Evolutionary conservation across 2,329 filamentous ascomycete genomes (phyloP).

Genomic region (Fusarium compactum): DNA sequence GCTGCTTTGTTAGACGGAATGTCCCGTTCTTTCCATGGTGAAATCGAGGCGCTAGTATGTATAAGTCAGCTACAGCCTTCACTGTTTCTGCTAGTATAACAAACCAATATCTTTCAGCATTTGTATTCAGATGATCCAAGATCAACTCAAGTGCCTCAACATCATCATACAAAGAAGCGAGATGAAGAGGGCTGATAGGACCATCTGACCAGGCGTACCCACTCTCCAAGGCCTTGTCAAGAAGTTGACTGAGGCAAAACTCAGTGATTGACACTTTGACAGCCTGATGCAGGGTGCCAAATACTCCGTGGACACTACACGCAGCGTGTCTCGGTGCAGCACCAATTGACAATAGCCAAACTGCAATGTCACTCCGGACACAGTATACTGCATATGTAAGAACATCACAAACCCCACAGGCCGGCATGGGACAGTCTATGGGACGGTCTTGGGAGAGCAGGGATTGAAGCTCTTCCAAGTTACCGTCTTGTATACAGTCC

Average conservation of each 20-base stretch:
- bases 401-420: not conserved
- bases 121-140: not conserved
- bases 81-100: accelerated
- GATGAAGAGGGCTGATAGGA: not conserved
- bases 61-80: not conserved
- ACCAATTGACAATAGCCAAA: not conserved
- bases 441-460: not conserved
- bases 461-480: not conserved
- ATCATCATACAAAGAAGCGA: not conserved
- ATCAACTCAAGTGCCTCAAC: not conserved
- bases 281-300: not conserved
- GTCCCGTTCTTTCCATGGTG: not conserved
- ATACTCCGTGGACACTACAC: not conserved
- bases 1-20: not conserved
- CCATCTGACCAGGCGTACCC: not conserved
- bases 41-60: not conserved
- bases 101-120: not conserved
- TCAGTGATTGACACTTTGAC: not conserved
- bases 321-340: not conserved
- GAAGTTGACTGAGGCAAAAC: not conserved
- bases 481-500: too few species aligned
- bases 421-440: not conserved
- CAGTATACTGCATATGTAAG: not conserved
- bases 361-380: not conserved
- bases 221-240: not conserved